These are phyloP conservation scores for Ammopiptanthus mongolicus DNA, from an alignment of 306 rosid genomes.

Conservation along the genomic window DNA sequence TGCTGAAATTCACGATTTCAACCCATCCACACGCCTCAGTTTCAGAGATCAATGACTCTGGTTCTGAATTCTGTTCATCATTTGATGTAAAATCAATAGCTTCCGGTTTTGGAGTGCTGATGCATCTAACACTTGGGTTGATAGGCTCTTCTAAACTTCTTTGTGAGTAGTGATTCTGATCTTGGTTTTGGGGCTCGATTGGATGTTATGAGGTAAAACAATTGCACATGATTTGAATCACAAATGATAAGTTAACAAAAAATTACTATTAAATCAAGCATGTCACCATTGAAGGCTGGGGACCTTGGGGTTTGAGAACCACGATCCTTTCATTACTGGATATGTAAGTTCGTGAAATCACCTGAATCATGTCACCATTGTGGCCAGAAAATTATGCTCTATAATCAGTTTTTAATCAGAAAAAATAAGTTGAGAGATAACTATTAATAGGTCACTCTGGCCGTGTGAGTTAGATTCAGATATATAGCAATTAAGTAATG, in stretches of 20 bases:
- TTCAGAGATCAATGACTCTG: too few species aligned
- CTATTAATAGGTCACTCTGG: background rate
- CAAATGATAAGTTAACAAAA: background rate
- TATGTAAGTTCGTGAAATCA: too few species aligned
- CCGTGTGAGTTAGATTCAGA: background rate
- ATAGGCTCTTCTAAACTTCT: constrained; percentile 22
- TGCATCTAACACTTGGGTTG: too few species aligned
- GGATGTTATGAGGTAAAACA: constrained; percentile 39
- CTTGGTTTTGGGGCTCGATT: constrained; percentile 32
- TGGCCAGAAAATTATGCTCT: background rate
- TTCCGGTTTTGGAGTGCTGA: too few species aligned
- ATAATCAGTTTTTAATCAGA: background rate
- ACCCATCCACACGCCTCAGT: too few species aligned
- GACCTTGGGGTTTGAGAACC: constrained; percentile 88
- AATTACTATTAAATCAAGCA: background rate
- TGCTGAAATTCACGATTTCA: too few species aligned
- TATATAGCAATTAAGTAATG: background rate
- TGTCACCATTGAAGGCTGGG: constrained; percentile 63
- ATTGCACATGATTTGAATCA: constrained; percentile 6
- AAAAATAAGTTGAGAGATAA: background rate
- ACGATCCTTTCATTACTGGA: constrained; percentile 80
- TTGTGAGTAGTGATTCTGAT: constrained; percentile 8
- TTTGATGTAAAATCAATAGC: too few species aligned
- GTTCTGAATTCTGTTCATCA: too few species aligned
- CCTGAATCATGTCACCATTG: too few species aligned